Conservation (phyloP, 805 yeast species). For the Yueomyces sinensis region DNA sequence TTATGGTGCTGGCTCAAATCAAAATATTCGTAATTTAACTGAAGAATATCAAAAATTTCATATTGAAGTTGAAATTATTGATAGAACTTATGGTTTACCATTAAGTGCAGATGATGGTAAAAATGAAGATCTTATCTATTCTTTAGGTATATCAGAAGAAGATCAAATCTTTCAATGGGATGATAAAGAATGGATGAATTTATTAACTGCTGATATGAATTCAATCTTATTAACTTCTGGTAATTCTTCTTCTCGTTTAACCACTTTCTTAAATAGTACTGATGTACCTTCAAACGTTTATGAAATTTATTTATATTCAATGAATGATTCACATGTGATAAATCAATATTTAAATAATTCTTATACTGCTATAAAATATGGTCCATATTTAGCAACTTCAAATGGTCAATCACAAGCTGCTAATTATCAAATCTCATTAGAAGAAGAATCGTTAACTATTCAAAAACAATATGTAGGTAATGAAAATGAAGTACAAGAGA, state of each 20-base stretch:
- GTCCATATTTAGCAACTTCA: constrained; percentile 27
- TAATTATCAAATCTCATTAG: constrained; percentile 2
- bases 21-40: constrained; percentile 2
- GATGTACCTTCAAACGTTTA: constrained; percentile 4
- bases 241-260: constrained; percentile 20
- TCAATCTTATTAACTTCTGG: constrained; percentile 58
- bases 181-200: constrained; percentile 35
- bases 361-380: constrained; percentile 58
- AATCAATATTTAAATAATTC: constrained; percentile 33
- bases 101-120: neutral
- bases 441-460: constrained; percentile 5
- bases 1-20: neutral
- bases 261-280: neutral
- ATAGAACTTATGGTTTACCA: neutral
- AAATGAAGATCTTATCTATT: constrained; percentile 37
- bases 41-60: constrained; percentile 14
- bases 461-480: constrained; percentile 21
- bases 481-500: constrained; percentile 29
- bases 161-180: constrained; percentile 64
- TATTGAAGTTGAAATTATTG: constrained; percentile 10
- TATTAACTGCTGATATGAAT: constrained; percentile 59
- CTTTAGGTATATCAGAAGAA: constrained; percentile 51
- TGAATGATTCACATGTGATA: constrained; percentile 26
- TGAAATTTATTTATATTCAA: constrained; percentile 35
- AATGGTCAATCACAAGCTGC: constrained; percentile 5